Percentiles rank a stretch among this genome's conserved stretches.
These are phyloP conservation scores for Colletotrichum destructivum DNA, from an alignment of 2,329 filamentous ascomycete species.

Conservation along the genomic window DNA sequence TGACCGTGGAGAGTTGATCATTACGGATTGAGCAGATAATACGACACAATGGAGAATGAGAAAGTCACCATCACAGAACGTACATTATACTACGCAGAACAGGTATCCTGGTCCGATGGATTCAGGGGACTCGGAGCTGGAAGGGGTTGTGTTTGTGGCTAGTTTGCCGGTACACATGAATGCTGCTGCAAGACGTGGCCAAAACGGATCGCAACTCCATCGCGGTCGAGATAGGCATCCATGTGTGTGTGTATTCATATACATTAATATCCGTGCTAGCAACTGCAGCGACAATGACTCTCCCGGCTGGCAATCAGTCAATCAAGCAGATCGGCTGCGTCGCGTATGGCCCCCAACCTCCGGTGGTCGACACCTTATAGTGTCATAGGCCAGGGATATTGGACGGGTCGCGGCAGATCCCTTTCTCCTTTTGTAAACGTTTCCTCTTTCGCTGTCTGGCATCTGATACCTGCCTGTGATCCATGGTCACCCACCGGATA, in stretches of 20 bases:
- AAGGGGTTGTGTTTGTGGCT: slow-evolving; percentile 13
- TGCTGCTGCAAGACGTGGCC: slow-evolving; percentile 11
- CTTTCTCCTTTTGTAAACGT: slow-evolving; percentile 28
- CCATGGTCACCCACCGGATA: slow-evolving; percentile 3
- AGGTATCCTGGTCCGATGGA: slow-evolving; percentile 15
- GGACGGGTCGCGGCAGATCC: slow-evolving; percentile 35
- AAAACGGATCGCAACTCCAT: slow-evolving; percentile 31
- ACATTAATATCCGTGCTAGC: background rate
- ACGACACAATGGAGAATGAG: slow-evolving; percentile 10
- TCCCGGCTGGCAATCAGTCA: slow-evolving; percentile 39
- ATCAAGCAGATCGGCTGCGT: slow-evolving; percentile 17
- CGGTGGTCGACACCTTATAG: slow-evolving; percentile 16
- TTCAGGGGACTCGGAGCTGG: slow-evolving; percentile 26
- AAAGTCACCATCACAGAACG: background rate
- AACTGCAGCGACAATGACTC: background rate
- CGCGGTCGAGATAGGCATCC: slow-evolving; percentile 3
- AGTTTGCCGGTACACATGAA: slow-evolving; percentile 1
- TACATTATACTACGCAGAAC: background rate
- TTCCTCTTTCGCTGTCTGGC: slow-evolving; percentile 13
- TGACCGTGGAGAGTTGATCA: slow-evolving; percentile 1
- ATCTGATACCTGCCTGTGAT: slow-evolving; percentile 23
- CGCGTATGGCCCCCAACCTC: slow-evolving; percentile 32
- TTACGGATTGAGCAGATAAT: slow-evolving; percentile 4
- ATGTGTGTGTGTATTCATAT: background rate
- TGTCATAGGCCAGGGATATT: slow-evolving; percentile 40